A percentile compares a stretch with the other conserved stretches of the same genome.
These are phyloP conservation scores for Sutorius australiensis DNA, from an alignment of 768 basidiomycete genomes.

Conservation along the genomic window DNA sequence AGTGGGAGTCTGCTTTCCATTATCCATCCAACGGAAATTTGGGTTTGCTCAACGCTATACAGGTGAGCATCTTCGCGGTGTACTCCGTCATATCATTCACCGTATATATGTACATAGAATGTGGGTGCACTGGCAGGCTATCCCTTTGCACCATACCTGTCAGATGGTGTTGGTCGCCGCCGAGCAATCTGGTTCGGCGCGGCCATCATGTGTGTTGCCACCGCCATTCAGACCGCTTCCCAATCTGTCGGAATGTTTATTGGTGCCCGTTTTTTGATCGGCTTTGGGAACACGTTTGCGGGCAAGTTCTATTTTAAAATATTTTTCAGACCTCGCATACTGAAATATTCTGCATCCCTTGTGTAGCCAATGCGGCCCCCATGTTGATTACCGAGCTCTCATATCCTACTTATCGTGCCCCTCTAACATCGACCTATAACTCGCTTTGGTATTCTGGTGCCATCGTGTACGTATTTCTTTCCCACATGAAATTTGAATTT, in stretches of 20 bases:
- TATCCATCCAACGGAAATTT: conserved; percentile 53
- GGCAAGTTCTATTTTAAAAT: conserved; percentile 31
- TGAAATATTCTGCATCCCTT: neutral
- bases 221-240: conserved; percentile 64
- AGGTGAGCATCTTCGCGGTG: conserved; percentile 35
- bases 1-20: conserved; percentile 62
- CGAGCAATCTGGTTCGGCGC: conserved; percentile 65
- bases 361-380: conserved; percentile 64
- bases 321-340: too few relatives aligned
- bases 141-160: conserved; percentile 67
- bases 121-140: conserved; percentile 68
- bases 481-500: neutral
- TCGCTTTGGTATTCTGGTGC: conserved; percentile 86
- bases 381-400: conserved; percentile 80
- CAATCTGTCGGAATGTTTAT: conserved; percentile 78
- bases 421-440: conserved; percentile 75
- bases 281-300: conserved; percentile 73
- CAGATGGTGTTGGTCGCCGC: conserved; percentile 70
- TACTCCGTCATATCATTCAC: neutral
- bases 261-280: conserved; percentile 73
- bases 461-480: conserved; percentile 50
- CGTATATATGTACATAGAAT: conserved; percentile 40
- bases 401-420: conserved; percentile 77
- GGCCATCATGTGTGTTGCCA: conserved; percentile 61
- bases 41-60: conserved; percentile 71